Conservation (phyloP, 2,329 filamentous ascomycete genomes). For the Exophiala xenobiotica region DNA sequence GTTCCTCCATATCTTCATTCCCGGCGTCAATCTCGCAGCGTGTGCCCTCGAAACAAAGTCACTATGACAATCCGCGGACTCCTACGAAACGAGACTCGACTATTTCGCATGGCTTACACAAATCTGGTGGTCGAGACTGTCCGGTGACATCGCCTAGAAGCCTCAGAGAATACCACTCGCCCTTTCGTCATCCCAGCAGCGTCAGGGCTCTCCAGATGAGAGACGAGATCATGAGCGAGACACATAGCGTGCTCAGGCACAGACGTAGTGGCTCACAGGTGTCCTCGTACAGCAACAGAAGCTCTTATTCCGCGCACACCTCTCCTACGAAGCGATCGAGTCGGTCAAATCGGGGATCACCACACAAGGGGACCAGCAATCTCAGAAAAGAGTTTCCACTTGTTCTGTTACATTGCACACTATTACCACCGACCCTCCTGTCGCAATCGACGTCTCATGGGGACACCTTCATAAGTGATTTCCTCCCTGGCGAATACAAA, state of each 20-base stretch:
- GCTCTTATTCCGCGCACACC: slow-evolving; percentile 21
- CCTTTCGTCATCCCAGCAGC: slow-evolving; percentile 47
- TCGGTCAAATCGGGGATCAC: slow-evolving; percentile 15
- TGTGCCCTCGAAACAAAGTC: slow-evolving; percentile 10
- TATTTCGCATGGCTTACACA: background rate
- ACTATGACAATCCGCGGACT: slow-evolving; percentile 17
- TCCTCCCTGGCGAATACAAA: slow-evolving; percentile 49
- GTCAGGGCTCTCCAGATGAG: slow-evolving; percentile 46
- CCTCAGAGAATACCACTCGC: slow-evolving; percentile 34
- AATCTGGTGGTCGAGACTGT: background rate
- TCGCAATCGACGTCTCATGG: slow-evolving; percentile 44
- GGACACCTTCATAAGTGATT: slow-evolving; percentile 48
- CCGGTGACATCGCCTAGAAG: slow-evolving; percentile 6
- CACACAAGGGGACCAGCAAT: slow-evolving; percentile 33
- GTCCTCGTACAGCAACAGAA: slow-evolving; percentile 25
- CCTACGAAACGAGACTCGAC: slow-evolving; percentile 16
- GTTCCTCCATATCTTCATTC: slow-evolving; percentile 31
- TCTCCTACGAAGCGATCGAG: slow-evolving; percentile 27
- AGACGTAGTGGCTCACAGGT: slow-evolving; percentile 23
- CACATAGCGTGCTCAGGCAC: slow-evolving; percentile 40
- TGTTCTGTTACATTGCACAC: slow-evolving; percentile 60
- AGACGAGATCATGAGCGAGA: slow-evolving; percentile 39
- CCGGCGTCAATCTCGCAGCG: slow-evolving; percentile 27
- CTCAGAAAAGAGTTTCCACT: slow-evolving; percentile 53
- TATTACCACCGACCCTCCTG: slow-evolving; percentile 54